These are phyloP conservation scores for Daldinia sp. DNA, from an alignment of 2,329 filamentous ascomycete genomes.

Conservation along the genomic window DNA sequence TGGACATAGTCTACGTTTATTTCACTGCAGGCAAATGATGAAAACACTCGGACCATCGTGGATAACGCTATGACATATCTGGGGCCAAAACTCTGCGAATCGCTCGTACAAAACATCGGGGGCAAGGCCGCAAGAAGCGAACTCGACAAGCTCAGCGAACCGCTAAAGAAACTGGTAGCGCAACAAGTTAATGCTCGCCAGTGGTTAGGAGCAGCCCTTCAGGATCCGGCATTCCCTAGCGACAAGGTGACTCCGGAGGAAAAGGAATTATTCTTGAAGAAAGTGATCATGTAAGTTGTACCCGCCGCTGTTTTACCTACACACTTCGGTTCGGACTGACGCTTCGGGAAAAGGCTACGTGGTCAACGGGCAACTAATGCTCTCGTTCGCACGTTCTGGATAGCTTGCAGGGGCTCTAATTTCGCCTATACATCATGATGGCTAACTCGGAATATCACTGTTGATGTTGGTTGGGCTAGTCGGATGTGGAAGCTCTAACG, in stretches of 20 bases:
- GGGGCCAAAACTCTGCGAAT: conserved; percentile 70
- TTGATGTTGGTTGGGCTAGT: not conserved
- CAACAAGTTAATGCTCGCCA: conserved; percentile 66
- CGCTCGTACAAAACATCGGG: conserved; percentile 73
- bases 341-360: conserved; percentile 62
- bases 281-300: conserved; percentile 69
- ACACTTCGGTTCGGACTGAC: conserved; percentile 7
- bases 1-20: conserved; percentile 64
- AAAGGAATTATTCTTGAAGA: conserved; percentile 74
- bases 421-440: conserved; percentile 70
- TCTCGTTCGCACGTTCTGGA: conserved; percentile 78
- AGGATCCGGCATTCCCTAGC: conserved; percentile 68
- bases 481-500: not conserved
- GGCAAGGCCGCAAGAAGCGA: conserved; percentile 78
- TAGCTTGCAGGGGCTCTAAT: conserved; percentile 71
- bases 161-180: conserved; percentile 75
- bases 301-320: not conserved
- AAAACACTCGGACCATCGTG: conserved; percentile 58
- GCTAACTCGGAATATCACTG: not conserved
- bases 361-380: conserved; percentile 74
- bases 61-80: conserved; percentile 67
- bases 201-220: conserved; percentile 73
- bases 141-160: conserved; percentile 76
- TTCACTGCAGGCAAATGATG: conserved; percentile 58
- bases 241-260: conserved; percentile 69